These are phyloP conservation scores for Ceratobasidium sp. DNA, from an alignment of 1,284 basidiomycete species.

Conservation along the genomic window DNA sequence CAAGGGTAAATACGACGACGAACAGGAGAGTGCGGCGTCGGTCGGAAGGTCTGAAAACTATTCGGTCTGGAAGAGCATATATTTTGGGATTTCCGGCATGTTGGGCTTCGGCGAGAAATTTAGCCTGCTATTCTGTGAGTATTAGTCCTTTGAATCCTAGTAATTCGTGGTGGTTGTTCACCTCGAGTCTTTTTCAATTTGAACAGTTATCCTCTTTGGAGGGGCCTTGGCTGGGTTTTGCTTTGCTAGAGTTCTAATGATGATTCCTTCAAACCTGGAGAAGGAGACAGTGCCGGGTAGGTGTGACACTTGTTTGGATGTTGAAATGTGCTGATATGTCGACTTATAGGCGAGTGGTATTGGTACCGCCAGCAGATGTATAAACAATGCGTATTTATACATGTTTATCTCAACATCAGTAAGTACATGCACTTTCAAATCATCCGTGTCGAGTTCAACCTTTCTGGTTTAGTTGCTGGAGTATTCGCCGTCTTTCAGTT, in stretches of 20 bases:
- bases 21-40: not conserved
- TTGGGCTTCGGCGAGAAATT: constrained; percentile 45
- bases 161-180: not conserved
- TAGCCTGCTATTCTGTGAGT: constrained; percentile 43
- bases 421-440: not conserved
- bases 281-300: constrained; percentile 43
- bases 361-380: constrained; percentile 43
- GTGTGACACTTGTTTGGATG: not conserved
- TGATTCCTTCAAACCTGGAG: constrained; percentile 42
- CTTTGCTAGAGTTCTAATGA: constrained; percentile 43
- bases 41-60: too few relatives aligned
- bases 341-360: constrained; percentile 44
- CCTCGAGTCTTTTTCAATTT: too few relatives aligned
- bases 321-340: not conserved
- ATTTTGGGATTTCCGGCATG: constrained; percentile 26
- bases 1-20: constrained; percentile 5
- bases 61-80: constrained; percentile 1
- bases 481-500: constrained; percentile 46
- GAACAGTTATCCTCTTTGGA: constrained; percentile 45
- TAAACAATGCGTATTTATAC: constrained; percentile 44
- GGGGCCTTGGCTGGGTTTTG: constrained; percentile 44
- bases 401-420: constrained; percentile 44
- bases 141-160: not conserved
- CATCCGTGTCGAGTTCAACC: not conserved
- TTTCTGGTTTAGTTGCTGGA: constrained; percentile 28